phyloP scores from a whole-genome alignment of 2,329 filamentous ascomycete genomes.

The Fusarium mundagurra region DNA sequence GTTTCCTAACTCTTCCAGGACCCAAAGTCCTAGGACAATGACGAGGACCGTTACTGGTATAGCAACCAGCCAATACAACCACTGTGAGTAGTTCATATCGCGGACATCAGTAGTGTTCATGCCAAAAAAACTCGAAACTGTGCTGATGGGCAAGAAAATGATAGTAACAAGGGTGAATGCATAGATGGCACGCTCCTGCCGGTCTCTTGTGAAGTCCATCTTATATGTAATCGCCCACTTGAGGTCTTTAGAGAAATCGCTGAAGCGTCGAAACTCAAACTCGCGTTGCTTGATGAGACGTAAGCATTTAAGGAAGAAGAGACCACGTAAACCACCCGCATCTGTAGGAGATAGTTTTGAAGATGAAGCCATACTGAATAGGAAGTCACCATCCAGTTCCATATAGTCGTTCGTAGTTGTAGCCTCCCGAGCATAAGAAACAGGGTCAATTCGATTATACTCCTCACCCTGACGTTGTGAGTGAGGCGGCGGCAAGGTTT shows the following conservation, averaged over 20 bases:
- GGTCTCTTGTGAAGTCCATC: slow-evolving; percentile 54
- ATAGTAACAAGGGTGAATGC: slow-evolving; percentile 62
- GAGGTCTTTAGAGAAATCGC: slow-evolving; percentile 46
- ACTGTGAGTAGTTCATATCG: slow-evolving; percentile 59
- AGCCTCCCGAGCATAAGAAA: neutral
- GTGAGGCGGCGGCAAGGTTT: neutral
- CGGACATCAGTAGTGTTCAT: slow-evolving; percentile 64
- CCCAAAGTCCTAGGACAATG: slow-evolving; percentile 52
- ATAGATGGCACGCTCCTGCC: slow-evolving; percentile 59
- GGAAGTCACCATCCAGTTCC: slow-evolving; percentile 38
- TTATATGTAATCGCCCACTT: slow-evolving; percentile 48
- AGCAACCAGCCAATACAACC: slow-evolving; percentile 61
- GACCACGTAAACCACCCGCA: slow-evolving; percentile 49
- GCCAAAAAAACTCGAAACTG: slow-evolving; percentile 60
- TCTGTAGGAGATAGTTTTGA: slow-evolving; percentile 51
- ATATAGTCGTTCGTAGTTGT: slow-evolving; percentile 34
- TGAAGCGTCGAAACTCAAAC: slow-evolving; percentile 46
- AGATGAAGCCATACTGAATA: slow-evolving; percentile 41
- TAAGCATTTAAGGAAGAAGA: slow-evolving; percentile 53
- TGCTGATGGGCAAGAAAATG: slow-evolving; percentile 58
- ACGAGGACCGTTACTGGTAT: slow-evolving; percentile 57
- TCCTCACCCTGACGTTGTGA: slow-evolving; percentile 16
- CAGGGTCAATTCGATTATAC: neutral
- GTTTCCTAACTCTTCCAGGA: slow-evolving; percentile 55
- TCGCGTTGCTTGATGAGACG: slow-evolving; percentile 51